Percentiles rank a stretch among this genome's conserved stretches.
phyloP scores from a whole-genome alignment of 2,329 filamentous ascomycete genomes.

The Lasiodiplodia theobromae region DNA sequence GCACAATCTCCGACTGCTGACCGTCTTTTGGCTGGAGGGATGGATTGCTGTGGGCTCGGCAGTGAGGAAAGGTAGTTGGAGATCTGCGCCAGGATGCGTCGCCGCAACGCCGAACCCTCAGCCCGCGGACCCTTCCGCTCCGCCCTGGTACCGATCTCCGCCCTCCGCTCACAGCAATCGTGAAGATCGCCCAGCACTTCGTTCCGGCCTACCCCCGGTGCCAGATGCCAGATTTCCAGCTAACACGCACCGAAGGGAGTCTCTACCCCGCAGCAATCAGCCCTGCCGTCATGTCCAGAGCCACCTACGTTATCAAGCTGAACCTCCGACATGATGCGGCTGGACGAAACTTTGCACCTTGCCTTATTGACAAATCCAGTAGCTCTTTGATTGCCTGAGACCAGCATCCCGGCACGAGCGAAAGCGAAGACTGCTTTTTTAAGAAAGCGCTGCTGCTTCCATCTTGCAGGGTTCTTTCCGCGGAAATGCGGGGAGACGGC shows the following conservation, averaged over 20 bases:
- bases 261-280: background rate
- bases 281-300: background rate
- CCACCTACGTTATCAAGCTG: background rate
- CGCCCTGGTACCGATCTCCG: background rate
- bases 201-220: background rate
- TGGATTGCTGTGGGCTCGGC: conserved; percentile 5
- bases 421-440: background rate
- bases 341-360: too few species aligned
- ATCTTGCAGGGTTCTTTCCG: background rate
- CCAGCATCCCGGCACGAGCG: background rate
- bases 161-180: background rate
- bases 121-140: background rate
- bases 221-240: background rate
- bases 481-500: background rate
- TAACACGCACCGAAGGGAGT: background rate
- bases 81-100: background rate
- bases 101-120: background rate
- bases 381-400: background rate
- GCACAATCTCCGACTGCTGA: conserved; percentile 11
- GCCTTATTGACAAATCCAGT: background rate
- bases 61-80: conserved; percentile 19
- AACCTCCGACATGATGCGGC: background rate
- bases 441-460: background rate
- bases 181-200: background rate
- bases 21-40: background rate